Percentiles rank a stretch among this genome's conserved stretches.
These are phyloP conservation scores for Alloascoidea hylecoeti DNA, from an alignment of 805 yeast genomes.

Conservation along the genomic window DNA sequence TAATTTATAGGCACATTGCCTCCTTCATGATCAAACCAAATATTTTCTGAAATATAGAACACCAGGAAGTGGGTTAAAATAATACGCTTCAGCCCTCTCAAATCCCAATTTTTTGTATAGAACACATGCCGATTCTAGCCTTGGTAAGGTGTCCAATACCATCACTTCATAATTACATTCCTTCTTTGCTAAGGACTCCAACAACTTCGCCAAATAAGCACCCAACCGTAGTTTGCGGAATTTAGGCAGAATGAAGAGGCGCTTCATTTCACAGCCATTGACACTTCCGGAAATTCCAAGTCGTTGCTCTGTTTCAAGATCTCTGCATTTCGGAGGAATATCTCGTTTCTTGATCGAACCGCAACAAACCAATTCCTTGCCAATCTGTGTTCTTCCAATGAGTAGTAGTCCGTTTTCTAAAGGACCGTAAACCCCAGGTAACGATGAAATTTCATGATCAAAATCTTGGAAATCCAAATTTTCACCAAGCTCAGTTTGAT, in stretches of 20 bases:
- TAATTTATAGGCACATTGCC: too few species aligned
- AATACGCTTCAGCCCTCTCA: neutral
- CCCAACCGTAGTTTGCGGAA: neutral
- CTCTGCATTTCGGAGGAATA: neutral
- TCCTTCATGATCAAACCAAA: too few species aligned
- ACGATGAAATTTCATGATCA: neutral
- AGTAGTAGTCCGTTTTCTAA: neutral
- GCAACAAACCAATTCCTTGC: neutral
- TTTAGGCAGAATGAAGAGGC: neutral
- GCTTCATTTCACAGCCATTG: neutral
- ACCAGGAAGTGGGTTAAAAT: neutral
- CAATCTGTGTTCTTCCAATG: neutral
- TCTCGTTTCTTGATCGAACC: neutral
- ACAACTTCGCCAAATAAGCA: neutral
- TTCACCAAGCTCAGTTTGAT: neutral
- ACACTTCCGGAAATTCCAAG: neutral
- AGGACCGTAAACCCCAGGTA: constrained; percentile 1
- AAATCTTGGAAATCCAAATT: constrained; percentile 1
- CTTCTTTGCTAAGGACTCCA: neutral
- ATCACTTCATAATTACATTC: neutral
- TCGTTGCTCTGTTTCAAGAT: neutral
- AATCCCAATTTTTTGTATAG: neutral
- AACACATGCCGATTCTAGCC: neutral
- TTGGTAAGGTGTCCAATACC: neutral
- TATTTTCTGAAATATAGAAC: neutral